Evolutionary conservation across 441 rosid genomes (phyloP), one percentile per base, ranked within the genome.

Genomic region (Bocquillonia castaneifolia): DNA sequence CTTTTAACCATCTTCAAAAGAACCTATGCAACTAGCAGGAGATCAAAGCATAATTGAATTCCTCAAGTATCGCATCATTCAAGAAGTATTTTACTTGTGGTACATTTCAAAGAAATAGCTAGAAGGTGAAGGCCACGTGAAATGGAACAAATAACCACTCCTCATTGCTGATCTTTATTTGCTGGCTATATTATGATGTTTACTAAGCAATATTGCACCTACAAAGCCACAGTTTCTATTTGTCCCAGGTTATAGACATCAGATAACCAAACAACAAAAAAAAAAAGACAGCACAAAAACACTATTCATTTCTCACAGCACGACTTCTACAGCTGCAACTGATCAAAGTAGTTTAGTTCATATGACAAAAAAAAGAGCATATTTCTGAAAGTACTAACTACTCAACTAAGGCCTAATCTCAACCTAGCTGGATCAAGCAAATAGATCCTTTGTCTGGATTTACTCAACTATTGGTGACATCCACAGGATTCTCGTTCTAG

Each of bases 241-340:
- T n/a, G 36, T 40, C 55, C 32, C 23, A 31, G 32, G 50, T 29
- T 60, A 37, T 17, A 1, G 37, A 37, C 10, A 52, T 32, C 23
- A 44, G 2, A 34, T 40, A 18, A 8, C 29, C 42, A 10, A 34
- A 17, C 8, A 22, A 31, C 25, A 32, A 32, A 51, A 10, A 32
- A 12, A 20, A 34, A 57, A 22, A 5, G 20, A 55, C 15, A 44
- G 44, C 18, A 6, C 23, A 56, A 34, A 36, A 20, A 28, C 8
- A 37, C 3, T 1, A 57, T 2, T 6, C 9, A 23, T 20, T 2
- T 59, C 22, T 6, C 13, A 59, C 50, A 58, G 56, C n/a, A 47
- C 42, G 20, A 31, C 34, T 48, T 59, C 63, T 44, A 18, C 18
- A 58, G 42, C 26, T 32, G 58, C 65, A 62, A 18, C 23, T 56